Evolutionary conservation across 805 yeast genomes (phyloP).

Genomic region (Lipomyces anomalus): DNA sequence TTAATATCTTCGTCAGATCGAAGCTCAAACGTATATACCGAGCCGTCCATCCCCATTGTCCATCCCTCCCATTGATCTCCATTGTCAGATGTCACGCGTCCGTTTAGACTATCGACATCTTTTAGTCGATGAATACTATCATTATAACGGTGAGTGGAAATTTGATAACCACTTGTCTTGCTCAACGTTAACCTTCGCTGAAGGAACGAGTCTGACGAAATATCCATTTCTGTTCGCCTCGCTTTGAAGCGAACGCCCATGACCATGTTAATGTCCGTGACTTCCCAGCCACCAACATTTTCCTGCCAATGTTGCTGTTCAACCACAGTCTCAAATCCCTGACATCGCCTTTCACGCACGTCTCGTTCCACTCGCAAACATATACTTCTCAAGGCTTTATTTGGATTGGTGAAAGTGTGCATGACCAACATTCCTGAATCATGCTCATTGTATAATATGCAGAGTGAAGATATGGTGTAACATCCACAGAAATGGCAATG

Average conservation of each 20-base stretch:
- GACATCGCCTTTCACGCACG: conserved; percentile 82
- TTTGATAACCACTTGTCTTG: too few relatives aligned
- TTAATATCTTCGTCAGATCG: conserved; percentile 31
- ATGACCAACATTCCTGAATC: conserved; percentile 49
- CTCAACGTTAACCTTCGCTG: too few relatives aligned
- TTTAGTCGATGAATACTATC: too few relatives aligned
- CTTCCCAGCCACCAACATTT: conserved; percentile 70
- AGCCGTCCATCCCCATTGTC: conserved; percentile 66
- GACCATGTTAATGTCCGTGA: conserved; percentile 69
- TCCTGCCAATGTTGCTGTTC: conserved; percentile 66
- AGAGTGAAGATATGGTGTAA: conserved; percentile 67
- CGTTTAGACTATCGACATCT: neutral
- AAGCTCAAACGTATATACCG: conserved; percentile 53
- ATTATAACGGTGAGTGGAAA: too few relatives aligned
- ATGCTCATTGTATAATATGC: conserved; percentile 66
- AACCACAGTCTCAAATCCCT: conserved; percentile 70
- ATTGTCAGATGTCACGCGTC: neutral
- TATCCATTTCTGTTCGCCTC: too few relatives aligned
- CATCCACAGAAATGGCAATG: conserved; percentile 92
- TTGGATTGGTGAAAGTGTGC: conserved; percentile 69
- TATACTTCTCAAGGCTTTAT: conserved; percentile 69
- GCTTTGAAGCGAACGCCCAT: conserved; percentile 54
- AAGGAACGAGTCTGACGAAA: neutral
- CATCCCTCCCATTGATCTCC: conserved; percentile 66
- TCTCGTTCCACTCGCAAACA: conserved; percentile 90